Base-by-base conservation (phyloP, 305 asterid species). In the Stenogyne calaminthoides region DNA sequence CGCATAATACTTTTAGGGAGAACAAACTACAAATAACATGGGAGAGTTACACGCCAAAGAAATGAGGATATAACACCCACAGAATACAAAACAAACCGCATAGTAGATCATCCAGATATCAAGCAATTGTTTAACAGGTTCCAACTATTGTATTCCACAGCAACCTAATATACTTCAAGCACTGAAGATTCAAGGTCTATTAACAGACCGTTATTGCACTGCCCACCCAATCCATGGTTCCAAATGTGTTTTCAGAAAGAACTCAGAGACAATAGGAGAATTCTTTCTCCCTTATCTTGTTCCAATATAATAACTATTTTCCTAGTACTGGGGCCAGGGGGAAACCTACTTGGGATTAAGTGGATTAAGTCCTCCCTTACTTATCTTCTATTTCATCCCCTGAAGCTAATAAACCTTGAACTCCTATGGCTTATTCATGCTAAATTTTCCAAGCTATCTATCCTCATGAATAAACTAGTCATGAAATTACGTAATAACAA, bases 351-450 rank as follows among this genome's bases (percentile, higher is more conserved):
- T 59, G 37, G 34, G 60, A 10, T 46, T 29, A 60, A 46, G 40
- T 9, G 60, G 22, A 47, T 14, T 20, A 72, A n/a, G 27, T 46
- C 46, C 54, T 22, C 66, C 66, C 14, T 37, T 12, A 9, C 9
- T 36, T 69, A 29, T 34, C 27, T 16, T 60, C 54, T 14, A 6
- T 14, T 18, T n/a, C 39, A 19, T 14, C 55, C 14, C 15, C 52
- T 20, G 68, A 61, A 72, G 61, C 64, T 49, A 36, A 51, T 36
- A 51, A 51, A 27, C 32, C 64, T 20, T 5, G 55, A 20, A 57
- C 64, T 42, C 39, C 29, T 37, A 15, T 3, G 15, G 20, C 78
- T 32, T 57, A 65, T 29, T 29, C 51, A 42, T 34, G 49, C 19
- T 1, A 44, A 56, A 40, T 18, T 55, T 42, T 44, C 18, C 37